These are phyloP conservation scores for Lomentospora prolificans DNA, from an alignment of 2,329 filamentous ascomycete genomes.

Conservation along the genomic window DNA sequence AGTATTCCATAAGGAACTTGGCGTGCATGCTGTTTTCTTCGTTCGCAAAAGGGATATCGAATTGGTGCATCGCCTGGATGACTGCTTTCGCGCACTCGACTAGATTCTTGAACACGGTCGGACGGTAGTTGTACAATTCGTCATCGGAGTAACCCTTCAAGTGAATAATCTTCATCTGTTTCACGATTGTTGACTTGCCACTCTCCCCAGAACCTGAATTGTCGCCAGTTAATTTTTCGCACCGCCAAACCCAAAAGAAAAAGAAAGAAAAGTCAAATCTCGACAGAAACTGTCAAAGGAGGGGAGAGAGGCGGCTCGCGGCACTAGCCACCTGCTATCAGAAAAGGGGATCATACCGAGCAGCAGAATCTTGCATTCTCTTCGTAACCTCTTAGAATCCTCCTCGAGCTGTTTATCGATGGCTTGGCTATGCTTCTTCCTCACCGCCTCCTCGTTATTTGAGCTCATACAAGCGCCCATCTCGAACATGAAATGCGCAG, in stretches of 20 bases:
- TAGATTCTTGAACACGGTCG: constrained; percentile 97
- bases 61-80: constrained; percentile 84
- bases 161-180: constrained; percentile 99
- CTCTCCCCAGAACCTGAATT: constrained; percentile 85
- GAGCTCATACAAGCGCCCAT: constrained; percentile 96
- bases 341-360: constrained; percentile 56
- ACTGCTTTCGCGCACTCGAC: constrained; percentile 94
- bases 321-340: no score
- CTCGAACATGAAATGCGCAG: constrained; percentile 20
- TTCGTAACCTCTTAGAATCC: constrained; percentile 80
- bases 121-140: constrained; percentile 85
- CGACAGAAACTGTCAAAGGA: not conserved
- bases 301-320: not conserved
- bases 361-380: constrained; percentile 97
- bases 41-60: constrained; percentile 69
- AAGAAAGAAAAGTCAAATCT: no score
- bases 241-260: no score
- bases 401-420: constrained; percentile 93
- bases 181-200: constrained; percentile 98
- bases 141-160: constrained; percentile 94
- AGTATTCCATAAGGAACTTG: constrained; percentile 76
- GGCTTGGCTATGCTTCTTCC: constrained; percentile 92
- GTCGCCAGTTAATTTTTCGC: not conserved
- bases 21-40: constrained; percentile 64
- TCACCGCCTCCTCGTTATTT: constrained; percentile 74